These are phyloP conservation scores for Solanum etuberosum DNA, from an alignment of 257 asterid species.

Conservation along the genomic window DNA sequence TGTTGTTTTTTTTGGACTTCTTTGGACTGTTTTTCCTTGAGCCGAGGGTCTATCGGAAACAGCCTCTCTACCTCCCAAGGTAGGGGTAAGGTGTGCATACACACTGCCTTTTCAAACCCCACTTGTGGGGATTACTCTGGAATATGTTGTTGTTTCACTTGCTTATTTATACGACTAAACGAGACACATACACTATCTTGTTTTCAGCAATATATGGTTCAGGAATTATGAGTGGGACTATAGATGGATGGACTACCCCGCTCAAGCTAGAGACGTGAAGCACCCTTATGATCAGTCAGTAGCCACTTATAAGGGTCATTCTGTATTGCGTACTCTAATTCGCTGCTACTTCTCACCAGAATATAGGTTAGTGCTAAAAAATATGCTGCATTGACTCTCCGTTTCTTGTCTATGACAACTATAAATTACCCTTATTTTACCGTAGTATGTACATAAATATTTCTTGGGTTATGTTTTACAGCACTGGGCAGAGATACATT, in stretches of 20 bases:
- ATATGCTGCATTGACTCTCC: background rate
- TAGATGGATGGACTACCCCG: slow-evolving; percentile 92
- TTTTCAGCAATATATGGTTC: slow-evolving; percentile 30
- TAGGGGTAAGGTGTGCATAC: background rate
- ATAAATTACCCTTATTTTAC: background rate
- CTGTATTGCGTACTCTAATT: slow-evolving; percentile 73
- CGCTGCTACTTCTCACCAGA: slow-evolving; percentile 93
- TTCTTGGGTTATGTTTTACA: slow-evolving; percentile 16
- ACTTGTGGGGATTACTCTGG: background rate
- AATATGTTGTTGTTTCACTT: background rate
- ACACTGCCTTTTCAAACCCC: background rate
- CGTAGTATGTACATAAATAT: background rate
- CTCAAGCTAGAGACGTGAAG: slow-evolving; percentile 49
- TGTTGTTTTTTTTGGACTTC: background rate
- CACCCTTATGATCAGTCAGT: slow-evolving; percentile 77
- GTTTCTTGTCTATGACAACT: background rate
- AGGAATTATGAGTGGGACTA: slow-evolving; percentile 85
- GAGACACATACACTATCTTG: background rate
- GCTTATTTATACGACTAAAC: background rate
- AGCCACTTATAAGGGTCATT: slow-evolving; percentile 71
- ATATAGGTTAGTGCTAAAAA: slow-evolving; percentile 37
- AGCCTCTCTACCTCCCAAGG: background rate
- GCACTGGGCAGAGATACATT: slow-evolving; percentile 90
- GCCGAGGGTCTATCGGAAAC: background rate
- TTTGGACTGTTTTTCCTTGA: background rate